Evolutionary conservation across 768 basidiomycete species (phyloP).

Genomic region (Amylocystis lapponica): DNA sequence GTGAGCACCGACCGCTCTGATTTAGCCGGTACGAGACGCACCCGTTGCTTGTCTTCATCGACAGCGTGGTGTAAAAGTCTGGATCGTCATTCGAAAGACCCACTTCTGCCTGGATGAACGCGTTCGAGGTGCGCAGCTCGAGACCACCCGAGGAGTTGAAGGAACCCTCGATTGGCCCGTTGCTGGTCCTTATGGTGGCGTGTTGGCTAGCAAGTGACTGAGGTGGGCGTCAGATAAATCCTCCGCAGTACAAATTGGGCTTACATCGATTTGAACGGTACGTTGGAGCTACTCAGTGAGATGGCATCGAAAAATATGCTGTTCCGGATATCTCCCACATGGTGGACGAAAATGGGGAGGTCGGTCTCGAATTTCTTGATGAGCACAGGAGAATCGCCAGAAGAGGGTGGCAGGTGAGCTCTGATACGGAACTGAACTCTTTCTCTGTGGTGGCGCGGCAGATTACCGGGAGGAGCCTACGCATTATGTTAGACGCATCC

Average conservation of each 20-base stretch:
- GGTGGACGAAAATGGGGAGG: slow-evolving; percentile 25
- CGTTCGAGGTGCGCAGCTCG: slow-evolving; percentile 30
- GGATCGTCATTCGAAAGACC: slow-evolving; percentile 27
- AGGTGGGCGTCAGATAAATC: background rate
- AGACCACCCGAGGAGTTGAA: slow-evolving; percentile 28
- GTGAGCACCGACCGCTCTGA: background rate
- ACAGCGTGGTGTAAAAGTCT: slow-evolving; percentile 26
- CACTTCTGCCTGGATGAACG: slow-evolving; percentile 29
- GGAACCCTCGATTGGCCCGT: slow-evolving; percentile 32
- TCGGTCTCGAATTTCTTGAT: slow-evolving; percentile 25
- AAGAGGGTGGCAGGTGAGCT: slow-evolving; percentile 24
- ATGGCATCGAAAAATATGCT: slow-evolving; percentile 25
- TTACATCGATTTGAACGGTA: slow-evolving; percentile 7
- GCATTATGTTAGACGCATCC: background rate
- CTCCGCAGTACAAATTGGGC: background rate
- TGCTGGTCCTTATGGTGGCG: slow-evolving; percentile 23
- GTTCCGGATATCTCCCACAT: slow-evolving; percentile 22
- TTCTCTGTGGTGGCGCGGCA: background rate
- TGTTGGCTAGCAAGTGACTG: slow-evolving; percentile 28
- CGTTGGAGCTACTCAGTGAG: slow-evolving; percentile 18
- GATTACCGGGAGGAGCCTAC: too few relatives aligned
- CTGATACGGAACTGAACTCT: slow-evolving; percentile 21
- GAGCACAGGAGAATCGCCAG: slow-evolving; percentile 8
- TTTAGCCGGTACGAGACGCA: slow-evolving; percentile 17
- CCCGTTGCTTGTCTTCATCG: slow-evolving; percentile 38